Evolutionary conservation across 192 early-diverging fungal genomes (phyloP).

Genomic region (Powellomyces hirtus): DNA sequence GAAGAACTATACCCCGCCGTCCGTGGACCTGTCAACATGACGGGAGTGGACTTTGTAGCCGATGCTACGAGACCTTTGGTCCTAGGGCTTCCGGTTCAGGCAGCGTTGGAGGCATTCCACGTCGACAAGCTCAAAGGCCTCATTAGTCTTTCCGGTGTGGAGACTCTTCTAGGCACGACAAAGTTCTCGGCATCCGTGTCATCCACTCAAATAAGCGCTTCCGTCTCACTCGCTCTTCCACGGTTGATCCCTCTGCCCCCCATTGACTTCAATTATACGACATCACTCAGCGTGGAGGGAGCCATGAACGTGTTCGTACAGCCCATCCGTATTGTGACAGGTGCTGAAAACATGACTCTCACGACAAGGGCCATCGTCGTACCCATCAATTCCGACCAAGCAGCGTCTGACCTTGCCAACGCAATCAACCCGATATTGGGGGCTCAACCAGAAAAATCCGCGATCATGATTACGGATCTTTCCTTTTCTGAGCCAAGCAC

Average conservation of each 20-base stretch:
- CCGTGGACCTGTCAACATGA: neutral
- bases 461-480: neutral
- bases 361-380: neutral
- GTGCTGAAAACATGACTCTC: neutral
- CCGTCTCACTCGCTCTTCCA: neutral
- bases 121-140: slow-evolving; percentile 3
- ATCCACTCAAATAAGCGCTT: neutral
- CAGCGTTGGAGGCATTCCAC: neutral
- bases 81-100: neutral
- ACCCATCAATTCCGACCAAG: neutral
- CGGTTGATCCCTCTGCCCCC: neutral
- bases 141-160: neutral
- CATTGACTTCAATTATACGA: neutral
- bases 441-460: neutral
- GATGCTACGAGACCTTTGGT: neutral
- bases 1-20: neutral
- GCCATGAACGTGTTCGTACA: neutral
- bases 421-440: neutral
- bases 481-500: neutral
- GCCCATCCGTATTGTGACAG: neutral
- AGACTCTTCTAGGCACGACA: neutral
- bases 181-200: neutral
- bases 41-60: neutral
- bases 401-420: neutral
- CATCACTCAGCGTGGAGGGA: neutral